Base-by-base conservation (phyloP, 2,329 filamentous ascomycete genomes). In the Verticillium albo-atrum region DNA sequence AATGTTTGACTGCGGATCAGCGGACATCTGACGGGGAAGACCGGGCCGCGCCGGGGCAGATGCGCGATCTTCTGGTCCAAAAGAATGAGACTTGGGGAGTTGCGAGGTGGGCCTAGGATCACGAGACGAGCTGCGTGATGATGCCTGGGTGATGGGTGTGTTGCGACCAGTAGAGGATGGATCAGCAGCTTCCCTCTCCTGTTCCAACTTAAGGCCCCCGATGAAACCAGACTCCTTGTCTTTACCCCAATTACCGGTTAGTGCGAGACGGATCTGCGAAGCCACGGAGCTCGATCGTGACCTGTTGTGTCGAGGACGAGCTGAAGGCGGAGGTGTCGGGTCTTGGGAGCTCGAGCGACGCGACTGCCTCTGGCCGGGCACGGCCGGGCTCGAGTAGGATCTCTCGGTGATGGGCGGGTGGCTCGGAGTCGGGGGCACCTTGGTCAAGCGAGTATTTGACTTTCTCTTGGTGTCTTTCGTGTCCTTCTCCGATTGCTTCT, bases 191-290 rank as follows among this genome's bases (percentile, higher is more conserved):
- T 76, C 69, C 53, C 71, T 71, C 58, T 77, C 69, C 54, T 74
- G 68, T 54, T 77, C 75, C 17, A 78, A 68, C 59, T 77, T 78
- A 57, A 72, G 71, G 23, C 74, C 75, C 1, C 77, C 75, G 26
- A 79, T 72, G 62, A 79, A 79, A 14, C 70, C 71, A 2, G 66
- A 68, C 6, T 68, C 51, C n/a, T n/a, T 60, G 32, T 63, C 63
- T 37, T 62, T 56, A 35, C 58, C 61, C 59, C 42, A 50, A 9
- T 50, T 50, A 10, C 42, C 42, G n/a, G 42, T 50, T 7, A 50
- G 42, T 7, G 42, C 42, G 20, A 50, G 42, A 7, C 42, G 60
- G 7, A 64, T 20, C 42, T 64, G 62, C 57, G 62, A 61, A 7
- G 62, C 56, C 12, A 63, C 62, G 9, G 61, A 63, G 32, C 62